Evolutionary conservation across 2,329 filamentous ascomycete genomes (phyloP).

Genomic region (Gnomoniopsis sp.): DNA sequence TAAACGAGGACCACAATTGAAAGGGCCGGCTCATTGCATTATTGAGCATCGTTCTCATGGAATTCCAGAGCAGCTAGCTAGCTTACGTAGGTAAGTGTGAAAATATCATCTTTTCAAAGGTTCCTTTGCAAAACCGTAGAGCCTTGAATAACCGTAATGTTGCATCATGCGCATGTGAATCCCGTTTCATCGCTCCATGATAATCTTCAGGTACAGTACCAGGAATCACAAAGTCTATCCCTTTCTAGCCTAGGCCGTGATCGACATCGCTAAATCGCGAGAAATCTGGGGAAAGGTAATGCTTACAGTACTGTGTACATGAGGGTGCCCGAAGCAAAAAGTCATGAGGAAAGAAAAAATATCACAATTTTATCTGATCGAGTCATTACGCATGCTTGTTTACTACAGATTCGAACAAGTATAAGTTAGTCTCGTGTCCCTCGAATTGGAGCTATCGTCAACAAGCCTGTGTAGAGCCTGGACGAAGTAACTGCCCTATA

Average conservation of each 20-base stretch:
- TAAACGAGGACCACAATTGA: no score
- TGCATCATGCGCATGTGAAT: slow-evolving; percentile 1
- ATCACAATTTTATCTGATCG: not conserved
- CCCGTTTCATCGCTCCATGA: not conserved
- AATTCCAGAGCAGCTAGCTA: no score
- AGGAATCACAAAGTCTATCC: not conserved
- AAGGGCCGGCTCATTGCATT: no score
- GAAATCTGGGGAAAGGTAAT: slow-evolving; percentile 1
- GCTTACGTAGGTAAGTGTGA: not conserved
- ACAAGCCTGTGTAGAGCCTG: no score
- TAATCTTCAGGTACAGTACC: slow-evolving; percentile 11
- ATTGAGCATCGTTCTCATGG: no score
- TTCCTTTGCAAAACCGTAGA: not conserved
- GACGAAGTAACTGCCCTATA: not conserved
- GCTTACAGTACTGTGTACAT: not conserved
- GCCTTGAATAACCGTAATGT: slow-evolving; percentile 9
- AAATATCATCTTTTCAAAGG: no score
- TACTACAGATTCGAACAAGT: not conserved
- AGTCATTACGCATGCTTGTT: slow-evolving; percentile 1
- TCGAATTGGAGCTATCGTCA: not conserved
- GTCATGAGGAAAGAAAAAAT: not conserved
- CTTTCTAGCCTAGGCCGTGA: slow-evolving; percentile 1
- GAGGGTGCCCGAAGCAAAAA: not conserved
- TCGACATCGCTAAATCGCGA: not conserved
- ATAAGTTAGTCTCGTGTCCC: not conserved